These are phyloP conservation scores for Vitis hybrid DNA, from an alignment of 177 flowering plant species.

Conservation along the genomic window DNA sequence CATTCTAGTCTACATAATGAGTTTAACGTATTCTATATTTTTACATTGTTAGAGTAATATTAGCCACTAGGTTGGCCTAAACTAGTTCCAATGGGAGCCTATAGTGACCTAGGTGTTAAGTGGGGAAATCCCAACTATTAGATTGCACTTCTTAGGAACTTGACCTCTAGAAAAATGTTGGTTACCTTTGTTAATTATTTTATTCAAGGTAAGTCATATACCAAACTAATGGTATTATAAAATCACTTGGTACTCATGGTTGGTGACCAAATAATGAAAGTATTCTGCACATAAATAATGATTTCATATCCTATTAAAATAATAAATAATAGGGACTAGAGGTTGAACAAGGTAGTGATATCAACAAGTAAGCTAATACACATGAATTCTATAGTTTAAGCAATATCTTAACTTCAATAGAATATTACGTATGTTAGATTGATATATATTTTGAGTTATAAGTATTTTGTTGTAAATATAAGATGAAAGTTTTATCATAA, in stretches of 20 bases:
- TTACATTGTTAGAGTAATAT: neutral
- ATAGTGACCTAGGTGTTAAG: neutral
- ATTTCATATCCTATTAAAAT: too few species aligned
- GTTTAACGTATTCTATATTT: too few species aligned
- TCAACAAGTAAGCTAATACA: neutral
- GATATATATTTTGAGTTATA: too few species aligned
- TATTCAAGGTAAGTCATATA: too few species aligned
- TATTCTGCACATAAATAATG: too few species aligned
- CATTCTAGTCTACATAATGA: too few species aligned
- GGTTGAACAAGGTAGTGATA: neutral
- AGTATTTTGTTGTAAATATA: too few species aligned
- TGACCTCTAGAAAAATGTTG: neutral
- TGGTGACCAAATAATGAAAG: too few species aligned
- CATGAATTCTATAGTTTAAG: neutral
- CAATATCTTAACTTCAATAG: constrained; percentile 55
- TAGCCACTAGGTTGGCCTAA: neutral
- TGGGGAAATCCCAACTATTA: neutral
- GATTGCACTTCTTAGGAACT: neutral
- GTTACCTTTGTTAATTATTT: neutral
- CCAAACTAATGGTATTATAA: too few species aligned
- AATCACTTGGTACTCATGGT: too few species aligned
- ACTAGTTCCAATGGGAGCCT: neutral
- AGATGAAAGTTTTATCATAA: too few species aligned
- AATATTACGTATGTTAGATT: too few species aligned
- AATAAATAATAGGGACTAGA: neutral